Base-by-base conservation (phyloP, 2,329 filamentous ascomycete species). In the Alternaria alternata region DNA sequence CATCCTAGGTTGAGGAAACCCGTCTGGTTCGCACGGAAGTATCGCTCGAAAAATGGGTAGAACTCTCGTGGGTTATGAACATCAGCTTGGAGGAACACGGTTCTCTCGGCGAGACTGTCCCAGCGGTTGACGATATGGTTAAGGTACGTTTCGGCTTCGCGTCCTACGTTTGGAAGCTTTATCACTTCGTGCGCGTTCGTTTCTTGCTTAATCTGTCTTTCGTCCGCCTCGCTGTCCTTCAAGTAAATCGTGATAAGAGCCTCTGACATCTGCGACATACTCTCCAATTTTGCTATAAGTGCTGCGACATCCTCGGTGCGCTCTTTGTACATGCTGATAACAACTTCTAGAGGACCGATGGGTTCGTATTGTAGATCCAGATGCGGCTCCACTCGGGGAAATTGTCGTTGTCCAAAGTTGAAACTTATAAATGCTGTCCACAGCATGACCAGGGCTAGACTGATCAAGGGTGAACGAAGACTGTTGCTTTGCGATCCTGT, bases 61-160 rank as follows among this genome's bases (percentile, higher is more conserved):
- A 81, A 69, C 47, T 80, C 75, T 36, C 59, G 61, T 30, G 74
- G 72, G 41, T 81, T 80, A 62, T 84, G 75, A 28, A 81, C 61
- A 32, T 76, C 76, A 4, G 81, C 82, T 70, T 84, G 82, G 6
- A 84, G 71, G 71, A 85, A 85, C 26, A 84, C 61, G 0, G 81
- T 83, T 51, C 84, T 81, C 12, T 57, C 72, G 11, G 82, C 79
- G 4, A 85, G 76, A 22, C 65, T 66, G 38, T 83, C 78, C 79
- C 80, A 85, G 42, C 72, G 59, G 14, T 63, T 68, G 4, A 82
- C 57, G 34, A 84, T 83, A 62, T 85, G 83, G 59, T 79, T 69
- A 4, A 85, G 77, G 67, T 81, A 84, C 4, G 81, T 81, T 8
- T 80, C 81, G 18, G 79, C 76, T 65, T 83, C 79, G 36, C 82